Base-by-base conservation (phyloP, 139 green algal genomes). In the Marvania coccoides region DNA sequence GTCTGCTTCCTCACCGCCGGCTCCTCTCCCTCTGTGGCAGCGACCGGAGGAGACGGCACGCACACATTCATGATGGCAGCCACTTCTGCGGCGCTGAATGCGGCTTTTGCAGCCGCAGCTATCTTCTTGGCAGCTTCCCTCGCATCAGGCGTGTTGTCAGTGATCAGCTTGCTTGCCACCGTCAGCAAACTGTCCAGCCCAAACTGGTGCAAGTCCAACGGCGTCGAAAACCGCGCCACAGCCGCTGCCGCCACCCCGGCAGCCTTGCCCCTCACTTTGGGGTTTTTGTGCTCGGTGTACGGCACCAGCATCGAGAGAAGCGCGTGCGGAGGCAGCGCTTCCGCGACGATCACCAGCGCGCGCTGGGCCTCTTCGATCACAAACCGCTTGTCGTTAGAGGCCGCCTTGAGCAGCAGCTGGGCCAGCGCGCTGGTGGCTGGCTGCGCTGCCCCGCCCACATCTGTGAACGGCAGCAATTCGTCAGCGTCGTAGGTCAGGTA, bases 341-440 rank as follows among this genome's bases (percentile, higher is more conserved):
- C 47, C 0, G 65, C 46, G 51, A 81, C 59, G 13, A 29, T 39
- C 31, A 47, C 53, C 47, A 63, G 15, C 5, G 65, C 51, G 14
- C 42, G 61, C 71, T 78, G 61, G n/a, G 75, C 72, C 59, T 87
- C 82, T 61, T 87, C 77, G 3, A 85, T 57, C 29, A 88, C 82
- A 74, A 88, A 88, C 34, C 69, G 70, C 69, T 88, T 88, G 73
- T 88, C 82, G 55, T 82, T 86, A 36, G 72, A 81, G 51, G 35
- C 47, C 30, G 68, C 72, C 57, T 86, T 86, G 54, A 87, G 66
- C 39, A 88, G 71, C 46, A 88, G 61, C 58, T 85, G 77, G 15
- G 47, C 56, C 31, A 88, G 65, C 30, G 85, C 35, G 71, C 76
- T 87, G 45, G 54, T 77, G 46, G 26, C 24, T 4, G 81, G 81